Evolutionary conservation across 805 yeast species (phyloP).

Genomic region (Nakazawaea holstii): DNA sequence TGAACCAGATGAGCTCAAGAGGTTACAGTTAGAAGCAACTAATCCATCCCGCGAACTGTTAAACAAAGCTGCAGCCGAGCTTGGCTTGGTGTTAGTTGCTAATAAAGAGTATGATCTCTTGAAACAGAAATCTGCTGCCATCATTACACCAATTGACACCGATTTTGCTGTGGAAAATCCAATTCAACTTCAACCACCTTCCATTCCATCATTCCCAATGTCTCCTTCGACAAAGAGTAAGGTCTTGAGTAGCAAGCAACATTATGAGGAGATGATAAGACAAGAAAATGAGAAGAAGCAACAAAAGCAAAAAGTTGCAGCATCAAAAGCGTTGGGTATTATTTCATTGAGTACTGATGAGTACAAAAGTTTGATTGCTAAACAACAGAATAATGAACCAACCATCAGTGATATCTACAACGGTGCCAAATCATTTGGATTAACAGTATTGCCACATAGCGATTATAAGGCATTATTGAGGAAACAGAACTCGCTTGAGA

Average conservation of each 20-base stretch:
- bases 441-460: conserved; percentile 37
- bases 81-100: conserved; percentile 24
- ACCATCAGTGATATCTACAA: conserved; percentile 11
- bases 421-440: conserved; percentile 34
- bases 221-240: conserved; percentile 13
- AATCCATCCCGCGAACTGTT: conserved; percentile 24
- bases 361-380: conserved; percentile 10
- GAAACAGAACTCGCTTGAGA: conserved; percentile 11
- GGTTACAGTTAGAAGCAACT: background rate
- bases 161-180: background rate
- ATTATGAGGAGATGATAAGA: conserved; percentile 22
- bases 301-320: conserved; percentile 11
- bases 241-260: conserved; percentile 28
- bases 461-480: conserved; percentile 34
- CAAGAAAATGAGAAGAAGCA: conserved; percentile 5
- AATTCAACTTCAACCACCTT: conserved; percentile 1
- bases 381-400: conserved; percentile 8
- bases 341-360: conserved; percentile 11
- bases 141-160: no score
- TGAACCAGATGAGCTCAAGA: background rate
- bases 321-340: conserved; percentile 13
- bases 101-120: conserved; percentile 19
- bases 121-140: background rate
- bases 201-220: conserved; percentile 10
- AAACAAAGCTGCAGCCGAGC: conserved; percentile 25